Evolutionary conservation across 2,329 filamentous ascomycete genomes (phyloP), one percentile per base, ranked within the genome.

Genomic region (Cercospora sp.): DNA sequence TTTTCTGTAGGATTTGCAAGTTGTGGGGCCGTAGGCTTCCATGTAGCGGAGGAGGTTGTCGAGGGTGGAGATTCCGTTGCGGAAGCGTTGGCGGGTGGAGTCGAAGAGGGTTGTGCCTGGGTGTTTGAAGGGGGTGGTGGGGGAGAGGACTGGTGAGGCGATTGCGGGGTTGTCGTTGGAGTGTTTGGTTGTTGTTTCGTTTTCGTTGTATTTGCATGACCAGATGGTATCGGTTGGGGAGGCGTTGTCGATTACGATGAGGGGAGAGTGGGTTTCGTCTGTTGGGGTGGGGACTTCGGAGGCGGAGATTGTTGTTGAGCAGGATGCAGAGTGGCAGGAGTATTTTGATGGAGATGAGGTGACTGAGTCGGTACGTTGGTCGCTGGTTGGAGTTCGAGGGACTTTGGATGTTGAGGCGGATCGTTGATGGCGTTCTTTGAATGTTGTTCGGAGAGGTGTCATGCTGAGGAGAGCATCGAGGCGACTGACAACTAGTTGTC

Each of bases 21-120:
- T 59, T n/a, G 63, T 28, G 10, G 66, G 51, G 3, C 66, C 67
- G 3, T 57, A 58, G n/a, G 55, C 21, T 57, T 71, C 63, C 63
- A 71, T 63, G 43, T 63, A 69, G 21, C 67, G 63, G 6, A 69
- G 58, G 5, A 71, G 58, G 21, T 69, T 69, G 28, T 71, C 69
- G 30, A 72, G 64, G 18, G 66, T 66, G 1, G 58, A 65, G 18
- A 72, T 65, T 24, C 70, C 67, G 40, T 37, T 59, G 26, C 62
- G 61, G 40, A 71, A 72, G 8, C 58, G 67, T 24, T 55, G 55
- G 21, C 67, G 70, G 16, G 69, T 63, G 5, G 65, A 32, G 37
- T 71, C 67, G 62, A 72, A 72, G 49, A 72, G 67, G 3, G 18
- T 18, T 58, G 63, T 70, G 10, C 45, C 59, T 9, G 61, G 59